Conservation (phyloP, 2,329 filamentous ascomycete species). For the Phyllosticta paracitricarpa region DNA sequence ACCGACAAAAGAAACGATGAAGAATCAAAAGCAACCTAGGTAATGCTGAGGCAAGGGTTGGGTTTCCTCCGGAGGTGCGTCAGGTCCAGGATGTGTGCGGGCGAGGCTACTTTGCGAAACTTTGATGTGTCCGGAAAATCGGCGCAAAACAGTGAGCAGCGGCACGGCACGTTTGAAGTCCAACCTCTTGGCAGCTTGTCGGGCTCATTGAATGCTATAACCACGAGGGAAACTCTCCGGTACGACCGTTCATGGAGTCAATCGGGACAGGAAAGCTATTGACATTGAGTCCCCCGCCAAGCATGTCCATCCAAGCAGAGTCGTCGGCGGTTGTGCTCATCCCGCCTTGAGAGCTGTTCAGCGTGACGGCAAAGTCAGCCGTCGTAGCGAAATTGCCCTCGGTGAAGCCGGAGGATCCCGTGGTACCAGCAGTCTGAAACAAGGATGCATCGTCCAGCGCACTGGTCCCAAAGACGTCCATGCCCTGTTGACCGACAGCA, state of each 20-base stretch:
- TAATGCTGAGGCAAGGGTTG: conserved; percentile 2
- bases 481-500: not conserved
- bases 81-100: not conserved
- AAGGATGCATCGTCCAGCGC: conserved; percentile 1
- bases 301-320: conserved; percentile 15
- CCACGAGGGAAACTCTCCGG: conserved; percentile 19
- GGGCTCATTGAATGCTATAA: conserved; percentile 17
- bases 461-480: conserved; percentile 1
- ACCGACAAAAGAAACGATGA: conserved; percentile 2
- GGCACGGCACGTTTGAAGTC: not conserved
- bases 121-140: not conserved
- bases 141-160: not conserved
- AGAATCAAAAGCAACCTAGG: conserved; percentile 9
- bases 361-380: not conserved
- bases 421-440: conserved; percentile 12
- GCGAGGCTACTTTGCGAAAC: not conserved
- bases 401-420: not conserved
- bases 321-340: conserved; percentile 5
- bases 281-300: conserved; percentile 4
- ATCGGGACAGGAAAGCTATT: conserved; percentile 5
- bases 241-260: conserved; percentile 12
- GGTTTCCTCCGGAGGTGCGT: not conserved
- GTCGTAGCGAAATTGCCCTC: conserved; percentile 3
- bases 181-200: conserved; percentile 11
- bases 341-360: not conserved